Percentiles rank a stretch among this genome's conserved stretches.
Evolutionary conservation across 805 yeast genomes (phyloP).

Genomic region (Kregervanrija pseudodelftensis): DNA sequence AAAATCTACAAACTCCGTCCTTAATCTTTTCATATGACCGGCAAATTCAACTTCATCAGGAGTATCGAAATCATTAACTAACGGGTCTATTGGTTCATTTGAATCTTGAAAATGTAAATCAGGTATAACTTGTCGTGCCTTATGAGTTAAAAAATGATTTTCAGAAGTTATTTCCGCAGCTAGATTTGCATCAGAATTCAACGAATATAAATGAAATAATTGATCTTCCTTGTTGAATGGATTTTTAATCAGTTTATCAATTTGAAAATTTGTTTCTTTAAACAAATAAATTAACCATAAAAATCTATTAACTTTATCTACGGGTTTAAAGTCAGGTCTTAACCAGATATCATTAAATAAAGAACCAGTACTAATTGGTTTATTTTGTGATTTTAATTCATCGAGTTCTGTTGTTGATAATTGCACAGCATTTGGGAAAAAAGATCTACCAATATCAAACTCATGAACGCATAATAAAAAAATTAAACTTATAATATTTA

Average conservation of each 20-base stretch:
- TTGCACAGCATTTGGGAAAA: slow-evolving; percentile 17
- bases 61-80: slow-evolving; percentile 38
- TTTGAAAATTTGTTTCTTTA: slow-evolving; percentile 61
- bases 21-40: slow-evolving; percentile 37
- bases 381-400: slow-evolving; percentile 4
- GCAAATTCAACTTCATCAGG: slow-evolving; percentile 42
- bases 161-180: slow-evolving; percentile 18
- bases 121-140: slow-evolving; percentile 20
- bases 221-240: slow-evolving; percentile 23
- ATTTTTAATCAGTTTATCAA: slow-evolving; percentile 33
- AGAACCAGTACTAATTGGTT: slow-evolving; percentile 23
- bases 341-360: slow-evolving; percentile 72
- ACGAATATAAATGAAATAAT: slow-evolving; percentile 6
- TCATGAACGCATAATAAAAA: slow-evolving; percentile 66
- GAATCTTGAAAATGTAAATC: slow-evolving; percentile 1
- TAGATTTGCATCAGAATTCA: slow-evolving; percentile 8
- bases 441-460: slow-evolving; percentile 24
- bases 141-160: slow-evolving; percentile 18
- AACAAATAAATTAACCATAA: slow-evolving; percentile 80
- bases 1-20: slow-evolving; percentile 25
- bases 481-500: slow-evolving; percentile 68
- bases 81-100: slow-evolving; percentile 5
- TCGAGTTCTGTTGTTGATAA: slow-evolving; percentile 1
- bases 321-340: slow-evolving; percentile 51
- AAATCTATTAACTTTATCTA: slow-evolving; percentile 62